phyloP scores from a whole-genome alignment of 164 flowering plant species.

The Aristolochia contorta region DNA sequence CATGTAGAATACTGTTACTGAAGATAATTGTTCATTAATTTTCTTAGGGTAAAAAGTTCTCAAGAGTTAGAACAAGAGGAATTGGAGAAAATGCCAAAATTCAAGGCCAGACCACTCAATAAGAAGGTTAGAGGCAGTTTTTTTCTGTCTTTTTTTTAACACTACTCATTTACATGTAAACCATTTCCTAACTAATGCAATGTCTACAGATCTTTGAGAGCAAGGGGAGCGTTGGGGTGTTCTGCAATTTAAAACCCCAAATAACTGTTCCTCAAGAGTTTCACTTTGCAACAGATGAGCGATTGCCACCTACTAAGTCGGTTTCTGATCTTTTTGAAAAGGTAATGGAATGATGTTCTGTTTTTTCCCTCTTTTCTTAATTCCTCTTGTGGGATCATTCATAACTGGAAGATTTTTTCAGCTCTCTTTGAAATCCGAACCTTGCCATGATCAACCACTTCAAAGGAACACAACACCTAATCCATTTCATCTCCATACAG shows the following conservation, averaged over 20 bases:
- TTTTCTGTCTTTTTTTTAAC: no score
- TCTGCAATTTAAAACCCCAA: constrained; percentile 52
- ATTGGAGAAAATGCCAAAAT: constrained; percentile 65
- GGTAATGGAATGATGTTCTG: constrained; percentile 20
- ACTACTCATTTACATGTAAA: no score
- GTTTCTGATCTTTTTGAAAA: constrained; percentile 73
- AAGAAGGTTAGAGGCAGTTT: constrained; percentile 42
- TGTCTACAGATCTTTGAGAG: constrained; percentile 75
- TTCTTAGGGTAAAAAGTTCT: constrained; percentile 31
- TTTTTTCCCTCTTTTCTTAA: neutral
- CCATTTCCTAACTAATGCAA: neutral
- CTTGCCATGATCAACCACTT: constrained; percentile 34
- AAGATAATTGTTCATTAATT: neutral
- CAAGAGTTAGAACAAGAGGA: constrained; percentile 72
- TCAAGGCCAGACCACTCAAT: constrained; percentile 89
- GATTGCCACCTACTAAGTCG: constrained; percentile 45
- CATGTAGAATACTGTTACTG: neutral
- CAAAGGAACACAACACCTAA: constrained; percentile 65
- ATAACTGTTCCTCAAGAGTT: constrained; percentile 80
- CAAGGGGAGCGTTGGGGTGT: constrained; percentile 77
- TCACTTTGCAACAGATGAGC: constrained; percentile 81
- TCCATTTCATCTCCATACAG: constrained; percentile 86
- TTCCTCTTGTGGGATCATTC: neutral
- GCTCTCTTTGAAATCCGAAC: constrained; percentile 75
- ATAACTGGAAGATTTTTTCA: constrained; percentile 12